Evolutionary conservation across 75 land plant genomes (phyloP).

Genomic region (Cryptomeria japonica): DNA sequence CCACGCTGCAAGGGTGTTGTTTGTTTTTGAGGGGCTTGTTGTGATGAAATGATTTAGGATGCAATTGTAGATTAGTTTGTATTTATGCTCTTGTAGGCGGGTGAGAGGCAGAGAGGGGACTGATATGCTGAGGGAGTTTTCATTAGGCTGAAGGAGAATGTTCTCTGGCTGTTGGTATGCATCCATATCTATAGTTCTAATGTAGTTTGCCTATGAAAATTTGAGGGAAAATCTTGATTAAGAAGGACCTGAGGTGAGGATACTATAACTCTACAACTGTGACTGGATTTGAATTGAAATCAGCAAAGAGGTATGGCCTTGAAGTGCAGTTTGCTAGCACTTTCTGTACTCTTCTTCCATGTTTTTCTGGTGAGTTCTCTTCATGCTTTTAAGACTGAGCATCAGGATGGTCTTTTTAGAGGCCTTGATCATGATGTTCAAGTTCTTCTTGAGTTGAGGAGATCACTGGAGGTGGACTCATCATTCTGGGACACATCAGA

Average conservation of each 20-base stretch:
- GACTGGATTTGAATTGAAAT: neutral
- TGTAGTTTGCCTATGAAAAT: neutral
- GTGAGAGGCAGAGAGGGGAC: too few relatives aligned
- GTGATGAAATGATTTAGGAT: neutral
- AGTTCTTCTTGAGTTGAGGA: constrained; percentile 9
- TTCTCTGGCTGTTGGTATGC: neutral
- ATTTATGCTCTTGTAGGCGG: neutral
- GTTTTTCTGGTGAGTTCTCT: constrained; percentile 8
- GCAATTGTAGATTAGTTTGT: too few relatives aligned
- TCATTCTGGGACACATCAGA: constrained; percentile 6
- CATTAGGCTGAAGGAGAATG: neutral
- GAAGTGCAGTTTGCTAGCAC: neutral
- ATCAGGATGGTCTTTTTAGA: neutral
- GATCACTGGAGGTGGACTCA: neutral
- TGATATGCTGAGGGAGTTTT: neutral
- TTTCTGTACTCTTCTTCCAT: neutral
- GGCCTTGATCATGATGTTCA: constrained; percentile 6
- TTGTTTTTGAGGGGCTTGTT: neutral
- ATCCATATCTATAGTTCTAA: neutral
- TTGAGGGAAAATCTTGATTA: neutral
- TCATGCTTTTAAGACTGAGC: constrained; percentile 1
- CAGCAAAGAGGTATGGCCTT: neutral
- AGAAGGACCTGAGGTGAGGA: neutral
- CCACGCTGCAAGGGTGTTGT: too few relatives aligned
- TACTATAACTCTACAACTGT: neutral